Evolutionary conservation across 345 rosid species (phyloP).

Genomic region (Eucalyptus dawsonii): DNA sequence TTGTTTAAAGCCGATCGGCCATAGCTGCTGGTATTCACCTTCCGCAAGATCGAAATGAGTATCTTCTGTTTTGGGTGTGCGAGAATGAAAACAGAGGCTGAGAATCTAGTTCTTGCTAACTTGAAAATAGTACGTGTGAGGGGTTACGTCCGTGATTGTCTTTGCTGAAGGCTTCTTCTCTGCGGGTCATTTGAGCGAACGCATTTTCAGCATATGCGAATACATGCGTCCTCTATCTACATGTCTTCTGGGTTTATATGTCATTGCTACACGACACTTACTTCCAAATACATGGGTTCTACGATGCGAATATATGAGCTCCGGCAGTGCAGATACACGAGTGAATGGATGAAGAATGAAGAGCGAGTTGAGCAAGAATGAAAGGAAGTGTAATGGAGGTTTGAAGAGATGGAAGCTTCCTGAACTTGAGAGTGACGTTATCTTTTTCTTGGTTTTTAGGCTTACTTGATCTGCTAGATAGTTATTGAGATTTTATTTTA

Average conservation of each 20-base stretch:
- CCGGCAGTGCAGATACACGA: neutral
- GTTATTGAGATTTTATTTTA: too few species aligned
- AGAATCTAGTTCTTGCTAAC: neutral
- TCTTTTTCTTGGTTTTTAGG: too few species aligned
- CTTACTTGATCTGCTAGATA: too few species aligned
- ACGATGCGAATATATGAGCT: neutral
- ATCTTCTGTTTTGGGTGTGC: rapidly evolving
- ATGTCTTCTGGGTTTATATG: neutral
- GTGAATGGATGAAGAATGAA: neutral
- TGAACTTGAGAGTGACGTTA: too few species aligned
- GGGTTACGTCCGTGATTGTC: neutral
- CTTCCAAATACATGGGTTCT: neutral
- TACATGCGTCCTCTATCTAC: neutral
- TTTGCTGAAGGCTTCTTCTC: neutral
- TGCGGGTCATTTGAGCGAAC: neutral
- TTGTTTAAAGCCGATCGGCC: too few species aligned
- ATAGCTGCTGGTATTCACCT: neutral
- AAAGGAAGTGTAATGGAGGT: neutral
- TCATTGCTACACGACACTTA: neutral
- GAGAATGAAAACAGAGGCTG: neutral
- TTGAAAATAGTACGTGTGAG: neutral
- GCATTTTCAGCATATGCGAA: neutral
- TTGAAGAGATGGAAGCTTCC: too few species aligned
- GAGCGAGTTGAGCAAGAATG: neutral
- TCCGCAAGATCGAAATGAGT: neutral